Conservation (phyloP, 768 basidiomycete genomes). For the Dentipellis fragilis region DNA sequence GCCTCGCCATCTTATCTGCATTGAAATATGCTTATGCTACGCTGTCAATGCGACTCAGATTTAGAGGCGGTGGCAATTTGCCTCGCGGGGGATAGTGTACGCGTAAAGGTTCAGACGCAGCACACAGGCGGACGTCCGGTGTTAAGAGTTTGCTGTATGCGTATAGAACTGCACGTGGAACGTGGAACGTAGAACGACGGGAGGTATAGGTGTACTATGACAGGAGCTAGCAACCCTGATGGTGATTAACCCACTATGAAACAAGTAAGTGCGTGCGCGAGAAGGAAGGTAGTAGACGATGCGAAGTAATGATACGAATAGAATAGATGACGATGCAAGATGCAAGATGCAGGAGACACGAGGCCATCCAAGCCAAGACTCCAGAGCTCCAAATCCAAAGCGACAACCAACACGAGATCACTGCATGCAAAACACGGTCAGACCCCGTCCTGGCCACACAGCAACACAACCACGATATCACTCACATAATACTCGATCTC, state of each 20-base stretch:
- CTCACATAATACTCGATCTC: slow-evolving; percentile 93
- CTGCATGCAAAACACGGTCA: neutral
- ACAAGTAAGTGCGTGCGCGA: neutral
- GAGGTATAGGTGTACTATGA: neutral
- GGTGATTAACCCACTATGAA: neutral
- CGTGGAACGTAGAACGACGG: neutral
- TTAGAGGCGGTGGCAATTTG: too few relatives aligned
- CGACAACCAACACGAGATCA: slow-evolving; percentile 1
- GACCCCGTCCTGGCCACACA: neutral
- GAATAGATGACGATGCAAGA: neutral
- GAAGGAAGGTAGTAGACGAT: neutral
- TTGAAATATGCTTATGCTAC: too few relatives aligned
- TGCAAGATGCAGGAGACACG: neutral
- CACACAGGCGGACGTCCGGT: too few relatives aligned
- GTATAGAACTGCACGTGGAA: neutral
- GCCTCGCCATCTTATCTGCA: too few relatives aligned
- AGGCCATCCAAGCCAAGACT: neutral
- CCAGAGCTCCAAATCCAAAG: neutral
- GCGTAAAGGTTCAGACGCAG: too few relatives aligned
- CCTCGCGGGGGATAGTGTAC: too few relatives aligned
- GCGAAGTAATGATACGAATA: slow-evolving; percentile 2
- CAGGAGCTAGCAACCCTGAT: neutral
- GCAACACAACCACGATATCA: slow-evolving; percentile 9
- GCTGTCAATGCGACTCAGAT: too few relatives aligned
- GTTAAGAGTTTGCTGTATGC: too few relatives aligned